Evolutionary conservation across 208 protist genomes (phyloP).

Genomic region (Trichomonas tenax): DNA sequence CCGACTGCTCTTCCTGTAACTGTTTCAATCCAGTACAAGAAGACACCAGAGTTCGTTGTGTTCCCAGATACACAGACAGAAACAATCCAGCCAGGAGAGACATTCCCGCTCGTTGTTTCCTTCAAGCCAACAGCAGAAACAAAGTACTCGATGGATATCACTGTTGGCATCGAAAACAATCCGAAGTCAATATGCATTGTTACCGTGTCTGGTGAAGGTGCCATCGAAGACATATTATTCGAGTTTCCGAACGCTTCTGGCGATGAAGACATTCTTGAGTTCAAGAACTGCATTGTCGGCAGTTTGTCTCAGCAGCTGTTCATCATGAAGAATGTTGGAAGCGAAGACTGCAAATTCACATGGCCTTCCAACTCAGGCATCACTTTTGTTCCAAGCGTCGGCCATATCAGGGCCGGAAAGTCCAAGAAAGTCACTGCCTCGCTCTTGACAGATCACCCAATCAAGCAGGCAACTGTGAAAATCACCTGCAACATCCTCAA

Average conservation of each 20-base stretch:
- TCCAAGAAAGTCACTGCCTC: background rate
- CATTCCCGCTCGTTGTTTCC: background rate
- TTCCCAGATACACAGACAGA: background rate
- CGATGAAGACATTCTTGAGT: background rate
- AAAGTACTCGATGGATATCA: background rate
- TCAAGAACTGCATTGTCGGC: background rate
- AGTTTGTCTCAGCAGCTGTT: background rate
- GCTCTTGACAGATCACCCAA: background rate
- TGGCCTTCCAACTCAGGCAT: background rate
- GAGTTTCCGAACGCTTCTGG: background rate
- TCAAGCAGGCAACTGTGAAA: background rate
- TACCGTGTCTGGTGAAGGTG: background rate
- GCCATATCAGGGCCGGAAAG: background rate
- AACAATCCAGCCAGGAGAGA: background rate
- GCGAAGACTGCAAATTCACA: background rate
- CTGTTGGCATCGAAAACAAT: background rate
- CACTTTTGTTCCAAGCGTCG: background rate
- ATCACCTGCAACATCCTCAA: background rate
- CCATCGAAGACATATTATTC: background rate
- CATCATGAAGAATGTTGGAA: background rate
- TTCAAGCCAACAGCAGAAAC: background rate
- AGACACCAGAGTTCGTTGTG: background rate
- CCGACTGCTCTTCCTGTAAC: background rate
- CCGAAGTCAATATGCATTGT: background rate
- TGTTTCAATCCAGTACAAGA: background rate